Conservation (phyloP, 2,329 filamentous ascomycete genomes). For the Bipolaris cookei region DNA sequence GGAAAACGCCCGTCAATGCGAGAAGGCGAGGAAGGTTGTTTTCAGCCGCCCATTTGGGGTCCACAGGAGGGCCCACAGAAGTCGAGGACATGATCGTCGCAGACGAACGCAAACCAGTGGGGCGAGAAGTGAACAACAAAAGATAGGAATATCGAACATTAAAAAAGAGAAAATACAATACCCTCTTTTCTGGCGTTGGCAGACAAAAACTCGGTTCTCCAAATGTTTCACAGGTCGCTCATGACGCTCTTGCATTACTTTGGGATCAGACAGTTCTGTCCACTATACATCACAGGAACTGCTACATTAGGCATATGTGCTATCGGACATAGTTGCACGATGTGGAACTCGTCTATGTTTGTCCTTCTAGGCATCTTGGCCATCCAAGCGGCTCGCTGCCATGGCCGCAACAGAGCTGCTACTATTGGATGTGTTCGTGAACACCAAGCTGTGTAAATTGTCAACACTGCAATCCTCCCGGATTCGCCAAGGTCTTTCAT, state of each 20-base stretch:
- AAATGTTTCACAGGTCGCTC: neutral
- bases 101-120: constrained; percentile 1
- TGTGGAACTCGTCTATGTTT: neutral
- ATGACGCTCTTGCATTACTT: neutral
- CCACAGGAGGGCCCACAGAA: neutral
- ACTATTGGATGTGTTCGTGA: neutral
- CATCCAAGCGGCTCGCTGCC: neutral
- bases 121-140: neutral
- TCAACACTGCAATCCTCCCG: neutral
- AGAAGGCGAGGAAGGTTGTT: constrained; percentile 12
- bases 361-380: neutral
- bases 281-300: neutral
- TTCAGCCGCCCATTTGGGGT: constrained; percentile 13
- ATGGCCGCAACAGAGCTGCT: neutral
- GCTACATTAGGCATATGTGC: neutral
- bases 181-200: neutral
- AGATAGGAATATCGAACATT: neutral
- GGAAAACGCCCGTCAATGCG: constrained; percentile 5
- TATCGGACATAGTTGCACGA: neutral
- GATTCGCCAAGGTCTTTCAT: neutral
- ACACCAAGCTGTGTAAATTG: neutral
- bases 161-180: neutral
- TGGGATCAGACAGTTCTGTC: neutral
- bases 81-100: neutral
- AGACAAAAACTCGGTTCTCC: neutral